These are phyloP conservation scores for Trichoderma orchidacearum DNA, from an alignment of 495 filamentous ascomycete species.

Conservation along the genomic window DNA sequence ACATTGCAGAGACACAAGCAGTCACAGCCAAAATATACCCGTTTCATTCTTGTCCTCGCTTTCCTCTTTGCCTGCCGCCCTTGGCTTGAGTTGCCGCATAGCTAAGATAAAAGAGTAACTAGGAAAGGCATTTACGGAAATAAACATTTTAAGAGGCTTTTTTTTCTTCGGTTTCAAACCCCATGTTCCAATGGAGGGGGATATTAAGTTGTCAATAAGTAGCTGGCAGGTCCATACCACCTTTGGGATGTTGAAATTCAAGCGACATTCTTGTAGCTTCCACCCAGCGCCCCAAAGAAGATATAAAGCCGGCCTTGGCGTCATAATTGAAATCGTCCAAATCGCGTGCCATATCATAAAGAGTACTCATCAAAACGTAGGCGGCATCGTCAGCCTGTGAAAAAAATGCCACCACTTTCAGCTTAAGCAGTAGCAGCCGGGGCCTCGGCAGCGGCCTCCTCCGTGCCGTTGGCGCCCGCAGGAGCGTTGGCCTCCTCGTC, in stretches of 20 bases:
- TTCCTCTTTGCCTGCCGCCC: not conserved
- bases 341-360: slow-evolving; percentile 3
- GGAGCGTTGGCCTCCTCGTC: slow-evolving; percentile 59
- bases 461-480: slow-evolving; percentile 16
- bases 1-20: not conserved
- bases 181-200: not conserved
- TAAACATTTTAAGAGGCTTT: not conserved
- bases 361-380: slow-evolving; percentile 1
- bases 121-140: not conserved
- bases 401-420: not conserved
- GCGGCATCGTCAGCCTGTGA: not conserved
- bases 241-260: not conserved
- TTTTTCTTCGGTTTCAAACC: not conserved
- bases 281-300: not conserved
- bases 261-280: not conserved
- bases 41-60: not conserved
- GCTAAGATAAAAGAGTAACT: not conserved
- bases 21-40: not conserved
- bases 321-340: slow-evolving; percentile 2
- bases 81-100: not conserved
- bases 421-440: not conserved
- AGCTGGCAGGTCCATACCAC: not conserved
- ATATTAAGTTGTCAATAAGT: not conserved
- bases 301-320: not conserved
- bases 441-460: not conserved